A percentile compares a stretch with the other conserved stretches of the same genome.
These are phyloP conservation scores for Limonium bicolor DNA, from an alignment of 148 eudicot genomes.

Conservation along the genomic window DNA sequence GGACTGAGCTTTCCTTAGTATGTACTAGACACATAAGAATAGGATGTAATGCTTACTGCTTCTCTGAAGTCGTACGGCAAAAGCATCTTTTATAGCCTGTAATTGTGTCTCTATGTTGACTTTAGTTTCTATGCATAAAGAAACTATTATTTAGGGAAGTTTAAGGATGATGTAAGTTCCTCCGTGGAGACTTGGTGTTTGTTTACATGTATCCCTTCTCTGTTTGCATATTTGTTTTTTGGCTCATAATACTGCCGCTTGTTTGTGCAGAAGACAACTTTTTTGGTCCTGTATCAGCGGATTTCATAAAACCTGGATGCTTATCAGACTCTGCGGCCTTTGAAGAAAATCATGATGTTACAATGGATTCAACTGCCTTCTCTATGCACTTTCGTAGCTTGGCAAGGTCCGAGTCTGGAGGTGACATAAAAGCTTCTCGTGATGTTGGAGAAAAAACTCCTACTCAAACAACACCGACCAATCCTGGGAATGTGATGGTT, in stretches of 20 bases:
- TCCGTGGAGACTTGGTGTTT: background rate
- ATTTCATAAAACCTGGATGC: slow-evolving; percentile 60
- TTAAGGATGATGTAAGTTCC: too few species aligned
- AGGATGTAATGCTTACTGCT: too few species aligned
- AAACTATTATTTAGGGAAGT: too few species aligned
- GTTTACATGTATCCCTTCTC: slow-evolving; percentile 5
- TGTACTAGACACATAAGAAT: too few species aligned
- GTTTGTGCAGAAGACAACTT: slow-evolving; percentile 72
- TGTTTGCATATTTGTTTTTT: background rate
- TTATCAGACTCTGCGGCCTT: slow-evolving; percentile 65
- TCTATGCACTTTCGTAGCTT: slow-evolving; percentile 91
- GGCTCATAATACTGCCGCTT: too few species aligned
- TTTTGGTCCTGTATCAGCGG: slow-evolving; percentile 86
- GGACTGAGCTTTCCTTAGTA: too few species aligned
- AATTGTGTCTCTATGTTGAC: too few species aligned
- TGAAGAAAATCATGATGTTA: slow-evolving; percentile 70
- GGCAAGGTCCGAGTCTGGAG: slow-evolving; percentile 68
- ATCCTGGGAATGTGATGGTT: slow-evolving; percentile 46
- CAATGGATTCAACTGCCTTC: slow-evolving; percentile 96
- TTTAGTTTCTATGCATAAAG: too few species aligned
- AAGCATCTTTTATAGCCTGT: too few species aligned
- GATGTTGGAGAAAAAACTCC: slow-evolving; percentile 61
- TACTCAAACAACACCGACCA: slow-evolving; percentile 18
- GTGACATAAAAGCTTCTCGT: slow-evolving; percentile 59
- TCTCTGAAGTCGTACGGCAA: too few species aligned